Base-by-base conservation (phyloP, 331 rosid genomes). In the Ulmus americana region DNA sequence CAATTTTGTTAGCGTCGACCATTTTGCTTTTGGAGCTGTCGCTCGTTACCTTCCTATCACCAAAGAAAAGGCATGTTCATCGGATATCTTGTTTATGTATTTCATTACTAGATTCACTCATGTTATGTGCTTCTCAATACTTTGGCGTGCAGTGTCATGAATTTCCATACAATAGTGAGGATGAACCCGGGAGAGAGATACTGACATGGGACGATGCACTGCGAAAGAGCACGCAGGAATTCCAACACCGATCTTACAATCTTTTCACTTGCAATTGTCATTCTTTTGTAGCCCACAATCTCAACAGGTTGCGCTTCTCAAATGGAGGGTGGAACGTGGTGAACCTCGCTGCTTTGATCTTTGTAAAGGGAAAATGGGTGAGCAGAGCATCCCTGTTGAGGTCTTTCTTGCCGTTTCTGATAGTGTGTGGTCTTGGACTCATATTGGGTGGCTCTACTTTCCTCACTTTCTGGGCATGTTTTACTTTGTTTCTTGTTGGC, bases 271-370 rank as follows among this genome's bases (percentile, higher is more conserved):
- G 99, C 87, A 90, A 94, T 68, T 90, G 97, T 67, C 99, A 90
- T 65, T 94, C 95, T 1, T 94, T 87, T 73, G 99, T 94, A 55
- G 99, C 95, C 69, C 84, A 90, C 74, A 90, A 79, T 70, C 82
- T 90, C 53, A 94, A 94, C 78, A 84, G 95, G 83, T 68, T 89
- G 77, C 79, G 79, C 18, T 87, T 82, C 78, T 61, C 61, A 14
- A 79, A 85, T 41, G 81, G 91, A n/a, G 85, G 91, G 63, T 94
- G 99, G 99, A 94, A 94, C 65, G 95, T 90, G 77, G 99, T 94
- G 74, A 94, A 82, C 90, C 95, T 94, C 59, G 97, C 97, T 5
- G 74, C 83, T 80, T 81, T 84, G 69, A 69, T 94, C 67, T 82
- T 87, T 59, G 72, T 87, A 61, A 85, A 81, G 81, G 96, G 97